These are phyloP conservation scores for Scortechinia acanthostroma DNA, from an alignment of 2,329 filamentous ascomycete species.

Conservation along the genomic window DNA sequence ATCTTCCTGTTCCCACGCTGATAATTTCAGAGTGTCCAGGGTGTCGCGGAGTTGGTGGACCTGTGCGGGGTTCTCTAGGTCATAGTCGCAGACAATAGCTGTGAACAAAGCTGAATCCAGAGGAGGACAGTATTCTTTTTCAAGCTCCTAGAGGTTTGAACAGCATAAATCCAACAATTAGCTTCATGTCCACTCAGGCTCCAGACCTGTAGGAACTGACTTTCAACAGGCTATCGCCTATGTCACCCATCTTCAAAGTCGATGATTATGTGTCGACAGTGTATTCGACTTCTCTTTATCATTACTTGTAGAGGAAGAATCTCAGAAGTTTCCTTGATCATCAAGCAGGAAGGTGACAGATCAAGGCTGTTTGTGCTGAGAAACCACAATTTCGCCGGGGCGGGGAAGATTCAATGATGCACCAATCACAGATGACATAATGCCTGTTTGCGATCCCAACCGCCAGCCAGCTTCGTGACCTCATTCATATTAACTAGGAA, in stretches of 20 bases:
- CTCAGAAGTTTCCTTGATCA: too few species aligned
- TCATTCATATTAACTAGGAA: too few species aligned
- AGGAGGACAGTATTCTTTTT: conserved; percentile 51
- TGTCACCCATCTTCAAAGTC: background rate
- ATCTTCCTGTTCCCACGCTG: conserved; percentile 39
- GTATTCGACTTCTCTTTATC: background rate
- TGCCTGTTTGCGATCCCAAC: too few species aligned
- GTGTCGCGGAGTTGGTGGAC: conserved; percentile 30
- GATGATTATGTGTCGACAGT: background rate
- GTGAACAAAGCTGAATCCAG: conserved; percentile 50
- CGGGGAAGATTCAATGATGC: too few species aligned
- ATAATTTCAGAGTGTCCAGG: conserved; percentile 40
- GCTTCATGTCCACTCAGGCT: background rate
- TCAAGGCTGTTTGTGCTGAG: too few species aligned
- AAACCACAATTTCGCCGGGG: too few species aligned
- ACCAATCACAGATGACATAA: too few species aligned
- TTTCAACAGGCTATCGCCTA: background rate
- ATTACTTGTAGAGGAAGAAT: too few species aligned
- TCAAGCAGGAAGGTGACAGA: too few species aligned
- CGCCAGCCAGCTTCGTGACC: too few species aligned
- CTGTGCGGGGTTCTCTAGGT: conserved; percentile 29
- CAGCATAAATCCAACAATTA: background rate
- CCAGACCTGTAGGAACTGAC: background rate
- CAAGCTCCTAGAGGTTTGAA: conserved; percentile 11
- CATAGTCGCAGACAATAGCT: conserved; percentile 48